Conservation (phyloP, 2,329 filamentous ascomycete genomes). For the Parascedosporium putredinis region DNA sequence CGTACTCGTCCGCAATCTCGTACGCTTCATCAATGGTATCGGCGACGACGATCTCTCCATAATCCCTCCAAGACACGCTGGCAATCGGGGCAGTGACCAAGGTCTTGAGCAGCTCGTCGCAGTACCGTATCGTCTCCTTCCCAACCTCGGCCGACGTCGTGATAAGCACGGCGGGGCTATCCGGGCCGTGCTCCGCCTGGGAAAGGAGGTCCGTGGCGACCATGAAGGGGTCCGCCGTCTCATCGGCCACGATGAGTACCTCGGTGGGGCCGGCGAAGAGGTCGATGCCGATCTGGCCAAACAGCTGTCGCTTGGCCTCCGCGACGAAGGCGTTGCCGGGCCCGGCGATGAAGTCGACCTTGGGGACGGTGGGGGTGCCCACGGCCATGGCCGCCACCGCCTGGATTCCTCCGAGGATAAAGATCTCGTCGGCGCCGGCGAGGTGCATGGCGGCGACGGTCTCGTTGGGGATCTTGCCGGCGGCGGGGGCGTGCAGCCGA, state of each 20-base stretch:
- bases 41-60: conserved; percentile 35
- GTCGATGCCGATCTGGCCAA: conserved; percentile 41
- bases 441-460: conserved; percentile 38
- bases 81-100: conserved; percentile 33
- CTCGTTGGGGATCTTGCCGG: conserved; percentile 33
- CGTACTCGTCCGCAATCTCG: conserved; percentile 33
- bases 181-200: conserved; percentile 35
- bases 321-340: conserved; percentile 45
- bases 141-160: conserved; percentile 32
- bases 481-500: conserved; percentile 42
- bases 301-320: conserved; percentile 42
- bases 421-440: conserved; percentile 30
- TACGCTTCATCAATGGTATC: conserved; percentile 27
- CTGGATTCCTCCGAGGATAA: conserved; percentile 39
- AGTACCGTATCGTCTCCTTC: conserved; percentile 23
- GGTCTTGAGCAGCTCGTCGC: conserved; percentile 27
- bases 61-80: conserved; percentile 30
- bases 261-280: conserved; percentile 43
- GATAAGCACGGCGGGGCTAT: conserved; percentile 30
- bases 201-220: conserved; percentile 35
- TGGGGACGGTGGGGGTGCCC: conserved; percentile 35
- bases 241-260: conserved; percentile 38
- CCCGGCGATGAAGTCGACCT: conserved; percentile 41
- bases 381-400: conserved; percentile 41
- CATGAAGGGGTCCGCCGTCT: conserved; percentile 32